Conservation (phyloP, 169 alveolate species). For the Cryptosporidium viatorum region DNA sequence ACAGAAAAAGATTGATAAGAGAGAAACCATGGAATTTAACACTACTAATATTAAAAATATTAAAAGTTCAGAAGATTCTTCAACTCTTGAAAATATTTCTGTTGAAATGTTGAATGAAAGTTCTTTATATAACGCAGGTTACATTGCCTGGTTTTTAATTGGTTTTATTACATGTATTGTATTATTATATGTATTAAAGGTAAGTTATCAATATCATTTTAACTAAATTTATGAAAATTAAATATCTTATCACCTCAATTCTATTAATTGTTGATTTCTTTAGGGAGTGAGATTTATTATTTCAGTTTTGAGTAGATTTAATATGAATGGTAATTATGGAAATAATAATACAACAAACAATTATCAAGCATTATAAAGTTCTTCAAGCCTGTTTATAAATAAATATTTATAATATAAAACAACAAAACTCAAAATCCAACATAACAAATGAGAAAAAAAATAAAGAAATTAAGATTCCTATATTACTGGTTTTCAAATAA, state of each 20-base stretch:
- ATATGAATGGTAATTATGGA: background rate
- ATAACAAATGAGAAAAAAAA: background rate
- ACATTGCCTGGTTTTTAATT: slow-evolving; percentile 53
- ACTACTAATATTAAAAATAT: background rate
- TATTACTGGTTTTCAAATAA: slow-evolving; percentile 20
- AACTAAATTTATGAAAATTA: background rate
- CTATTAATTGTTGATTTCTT: background rate
- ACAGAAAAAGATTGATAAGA: slow-evolving; percentile 19
- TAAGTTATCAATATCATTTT: background rate
- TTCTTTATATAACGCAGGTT: background rate
- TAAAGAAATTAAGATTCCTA: background rate
- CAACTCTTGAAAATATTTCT: slow-evolving; percentile 11
- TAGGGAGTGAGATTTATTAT: slow-evolving; percentile 57
- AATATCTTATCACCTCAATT: background rate
- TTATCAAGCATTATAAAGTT: slow-evolving; percentile 45
- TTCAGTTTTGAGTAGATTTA: slow-evolving; percentile 53
- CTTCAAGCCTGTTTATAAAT: background rate
- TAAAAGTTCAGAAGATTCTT: background rate
- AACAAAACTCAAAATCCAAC: background rate
- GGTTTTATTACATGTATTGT: slow-evolving; percentile 53
- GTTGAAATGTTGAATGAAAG: slow-evolving; percentile 20
- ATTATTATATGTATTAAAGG: slow-evolving; percentile 41
- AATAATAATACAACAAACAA: slow-evolving; percentile 10
- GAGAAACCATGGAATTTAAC: background rate
- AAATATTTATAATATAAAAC: no score